Evolutionary conservation across 345 rosid species (phyloP).

Genomic region (Brassica rapa): DNA sequence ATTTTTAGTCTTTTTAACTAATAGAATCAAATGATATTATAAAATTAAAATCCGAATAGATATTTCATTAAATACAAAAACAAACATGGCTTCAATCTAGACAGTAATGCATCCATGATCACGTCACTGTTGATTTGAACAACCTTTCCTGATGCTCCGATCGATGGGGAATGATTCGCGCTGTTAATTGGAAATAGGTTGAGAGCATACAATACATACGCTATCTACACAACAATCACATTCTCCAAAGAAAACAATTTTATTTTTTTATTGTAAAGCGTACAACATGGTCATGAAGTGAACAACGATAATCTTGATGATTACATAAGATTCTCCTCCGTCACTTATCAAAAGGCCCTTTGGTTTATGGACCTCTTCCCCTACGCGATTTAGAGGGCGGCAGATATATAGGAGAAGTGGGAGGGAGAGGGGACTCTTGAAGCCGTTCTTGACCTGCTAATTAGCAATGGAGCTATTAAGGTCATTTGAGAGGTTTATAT

Average conservation of each 20-base stretch:
- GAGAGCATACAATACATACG: background rate
- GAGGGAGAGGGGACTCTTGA: constrained; percentile 14
- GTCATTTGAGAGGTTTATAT: no score
- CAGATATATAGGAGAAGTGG: constrained; percentile 21
- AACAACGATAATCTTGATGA: background rate
- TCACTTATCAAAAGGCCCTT: no score
- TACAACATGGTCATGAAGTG: constrained; percentile 4
- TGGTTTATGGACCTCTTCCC: constrained; percentile 32
- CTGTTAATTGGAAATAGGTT: background rate
- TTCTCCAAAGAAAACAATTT: background rate
- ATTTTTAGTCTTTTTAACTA: no score
- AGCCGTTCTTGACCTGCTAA: constrained; percentile 12
- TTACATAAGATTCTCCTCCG: background rate
- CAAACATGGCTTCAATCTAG: background rate
- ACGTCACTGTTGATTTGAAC: background rate
- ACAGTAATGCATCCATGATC: background rate
- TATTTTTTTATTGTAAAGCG: constrained; percentile 1
- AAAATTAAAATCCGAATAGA: no score
- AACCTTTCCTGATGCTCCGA: background rate
- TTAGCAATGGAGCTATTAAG: no score
- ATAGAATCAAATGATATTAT: no score
- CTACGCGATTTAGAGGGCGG: constrained; percentile 37
- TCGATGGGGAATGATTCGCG: background rate
- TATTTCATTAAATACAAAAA: no score
- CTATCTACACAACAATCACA: background rate